Conservation (phyloP, 257 asterid species). For the Scutellaria minor region DNA sequence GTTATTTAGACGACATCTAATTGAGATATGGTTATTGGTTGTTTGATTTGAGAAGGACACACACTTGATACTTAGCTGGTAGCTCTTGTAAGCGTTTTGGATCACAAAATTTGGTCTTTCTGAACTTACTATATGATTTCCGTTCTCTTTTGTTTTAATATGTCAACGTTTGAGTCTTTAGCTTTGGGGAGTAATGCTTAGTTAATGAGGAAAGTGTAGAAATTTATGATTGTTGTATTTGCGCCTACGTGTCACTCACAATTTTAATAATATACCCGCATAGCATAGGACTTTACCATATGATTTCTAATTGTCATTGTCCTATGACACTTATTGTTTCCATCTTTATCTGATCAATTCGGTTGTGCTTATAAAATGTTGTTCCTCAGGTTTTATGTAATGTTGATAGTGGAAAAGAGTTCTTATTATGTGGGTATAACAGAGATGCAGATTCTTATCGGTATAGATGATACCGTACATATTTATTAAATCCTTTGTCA, state of each 20-base stretch:
- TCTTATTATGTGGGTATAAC: slow-evolving; percentile 90
- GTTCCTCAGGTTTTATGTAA: slow-evolving; percentile 77
- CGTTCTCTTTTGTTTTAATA: neutral
- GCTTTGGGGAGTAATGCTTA: slow-evolving; percentile 10
- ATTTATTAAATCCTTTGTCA: slow-evolving; percentile 20
- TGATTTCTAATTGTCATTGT: neutral
- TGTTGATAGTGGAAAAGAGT: slow-evolving; percentile 80
- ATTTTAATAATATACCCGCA: neutral
- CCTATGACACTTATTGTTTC: neutral
- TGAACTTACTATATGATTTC: slow-evolving; percentile 5
- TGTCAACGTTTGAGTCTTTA: neutral
- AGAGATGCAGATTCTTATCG: slow-evolving; percentile 99
- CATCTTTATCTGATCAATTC: slow-evolving; percentile 5
- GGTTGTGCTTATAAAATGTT: slow-evolving; percentile 5
- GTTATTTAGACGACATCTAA: too few relatives aligned
- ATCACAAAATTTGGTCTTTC: neutral
- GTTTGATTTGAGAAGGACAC: too few relatives aligned
- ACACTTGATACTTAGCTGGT: neutral
- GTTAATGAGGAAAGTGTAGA: neutral
- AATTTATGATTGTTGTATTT: neutral
- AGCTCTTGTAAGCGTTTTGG: slow-evolving; percentile 12
- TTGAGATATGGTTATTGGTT: too few relatives aligned
- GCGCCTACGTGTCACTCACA: neutral
- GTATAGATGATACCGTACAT: slow-evolving; percentile 40
- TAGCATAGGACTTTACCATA: slow-evolving; percentile 12